Evolutionary conservation across 2,329 filamentous ascomycete species (phyloP).

Genomic region (Epichloe gansuensis): DNA sequence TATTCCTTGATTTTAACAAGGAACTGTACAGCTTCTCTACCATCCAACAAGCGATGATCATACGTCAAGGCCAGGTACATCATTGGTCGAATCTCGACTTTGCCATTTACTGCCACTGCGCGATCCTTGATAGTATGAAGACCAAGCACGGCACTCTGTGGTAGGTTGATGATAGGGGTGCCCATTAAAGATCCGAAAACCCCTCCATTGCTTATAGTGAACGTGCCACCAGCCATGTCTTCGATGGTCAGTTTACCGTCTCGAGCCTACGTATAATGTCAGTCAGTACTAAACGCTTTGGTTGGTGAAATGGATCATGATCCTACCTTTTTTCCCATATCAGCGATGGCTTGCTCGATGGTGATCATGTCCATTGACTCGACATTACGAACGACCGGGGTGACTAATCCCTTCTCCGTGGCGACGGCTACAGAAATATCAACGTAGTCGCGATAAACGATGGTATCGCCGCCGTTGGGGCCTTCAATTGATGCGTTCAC

Average conservation of each 20-base stretch:
- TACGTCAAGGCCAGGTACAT: slow-evolving; percentile 98
- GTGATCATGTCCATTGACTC: slow-evolving; percentile 77
- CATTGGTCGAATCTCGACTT: slow-evolving; percentile 95
- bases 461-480: slow-evolving; percentile 86
- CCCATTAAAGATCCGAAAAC: slow-evolving; percentile 97
- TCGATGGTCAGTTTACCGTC: slow-evolving; percentile 96
- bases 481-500: slow-evolving; percentile 97
- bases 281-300: background rate
- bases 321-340: slow-evolving; percentile 78
- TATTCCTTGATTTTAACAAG: slow-evolving; percentile 95
- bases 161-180: slow-evolving; percentile 95
- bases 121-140: slow-evolving; percentile 95
- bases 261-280: slow-evolving; percentile 50
- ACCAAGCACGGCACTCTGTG: slow-evolving; percentile 82
- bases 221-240: slow-evolving; percentile 97
- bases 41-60: slow-evolving; percentile 90
- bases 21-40: slow-evolving; percentile 91
- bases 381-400: slow-evolving; percentile 87
- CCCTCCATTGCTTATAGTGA: slow-evolving; percentile 94
- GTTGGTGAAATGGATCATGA: background rate
- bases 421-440: slow-evolving; percentile 96
- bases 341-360: slow-evolving; percentile 84
- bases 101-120: slow-evolving; percentile 78
- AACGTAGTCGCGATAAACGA: slow-evolving; percentile 96
- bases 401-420: slow-evolving; percentile 94